Conservation (phyloP, 306 rosid species). For the apple (Malus domestica) region DNA sequence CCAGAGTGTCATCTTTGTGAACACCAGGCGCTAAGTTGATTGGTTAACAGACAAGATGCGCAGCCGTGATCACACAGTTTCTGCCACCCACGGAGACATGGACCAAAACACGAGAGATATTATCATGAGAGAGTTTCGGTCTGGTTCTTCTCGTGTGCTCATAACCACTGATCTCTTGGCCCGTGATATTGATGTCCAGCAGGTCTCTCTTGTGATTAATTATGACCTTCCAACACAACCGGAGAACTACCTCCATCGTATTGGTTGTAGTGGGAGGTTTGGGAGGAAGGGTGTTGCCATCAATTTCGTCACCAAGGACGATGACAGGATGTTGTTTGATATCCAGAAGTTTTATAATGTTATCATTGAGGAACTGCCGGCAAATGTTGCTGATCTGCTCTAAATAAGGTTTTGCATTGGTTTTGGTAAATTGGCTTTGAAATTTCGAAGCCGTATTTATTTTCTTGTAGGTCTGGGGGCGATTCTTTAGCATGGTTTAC, state of each 20-base stretch:
- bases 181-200: conserved; percentile 67
- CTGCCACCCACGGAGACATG: conserved; percentile 77
- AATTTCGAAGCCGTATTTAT: conserved; percentile 21
- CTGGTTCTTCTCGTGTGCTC: conserved; percentile 68
- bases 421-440: conserved; percentile 21
- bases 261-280: conserved; percentile 67
- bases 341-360: conserved; percentile 61
- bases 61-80: conserved; percentile 56
- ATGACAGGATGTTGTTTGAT: conserved; percentile 54
- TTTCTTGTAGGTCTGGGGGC: conserved; percentile 27
- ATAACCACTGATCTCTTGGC: conserved; percentile 68
- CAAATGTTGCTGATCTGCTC: conserved; percentile 66
- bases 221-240: conserved; percentile 70
- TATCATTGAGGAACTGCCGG: conserved; percentile 60
- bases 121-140: conserved; percentile 73
- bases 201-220: conserved; percentile 61
- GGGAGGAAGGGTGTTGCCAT: conserved; percentile 74
- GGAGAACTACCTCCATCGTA: conserved; percentile 57
- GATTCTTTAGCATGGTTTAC: conserved; percentile 19
- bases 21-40: conserved; percentile 65
- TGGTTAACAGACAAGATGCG: conserved; percentile 69
- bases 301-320: conserved; percentile 57
- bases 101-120: conserved; percentile 72
- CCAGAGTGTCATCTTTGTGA: conserved; percentile 62
- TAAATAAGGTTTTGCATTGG: conserved; percentile 27